Conservation (phyloP, 2,329 filamentous ascomycete species). For the Alternaria alternata region DNA sequence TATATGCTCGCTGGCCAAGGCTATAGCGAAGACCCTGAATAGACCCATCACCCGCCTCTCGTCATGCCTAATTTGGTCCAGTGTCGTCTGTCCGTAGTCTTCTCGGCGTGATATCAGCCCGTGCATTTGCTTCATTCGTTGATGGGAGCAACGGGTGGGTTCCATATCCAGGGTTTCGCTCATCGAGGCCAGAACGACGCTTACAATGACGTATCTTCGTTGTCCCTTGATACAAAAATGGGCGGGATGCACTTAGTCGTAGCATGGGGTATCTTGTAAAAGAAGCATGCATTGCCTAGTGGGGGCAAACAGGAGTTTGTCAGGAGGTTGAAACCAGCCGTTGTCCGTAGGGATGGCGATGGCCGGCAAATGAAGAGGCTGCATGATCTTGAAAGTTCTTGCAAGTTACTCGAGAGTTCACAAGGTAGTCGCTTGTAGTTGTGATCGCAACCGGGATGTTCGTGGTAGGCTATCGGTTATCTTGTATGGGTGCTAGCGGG, state of each 20-base stretch:
- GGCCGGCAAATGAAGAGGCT: slow-evolving; percentile 13
- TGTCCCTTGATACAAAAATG: slow-evolving; percentile 13
- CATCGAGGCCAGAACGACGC: slow-evolving; percentile 30
- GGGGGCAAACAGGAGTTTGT: slow-evolving; percentile 6
- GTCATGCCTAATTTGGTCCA: slow-evolving; percentile 24
- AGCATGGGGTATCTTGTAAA: slow-evolving; percentile 29
- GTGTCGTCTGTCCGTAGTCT: slow-evolving; percentile 10
- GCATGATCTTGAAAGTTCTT: slow-evolving; percentile 25
- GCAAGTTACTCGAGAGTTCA: slow-evolving; percentile 17
- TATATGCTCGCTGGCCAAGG: slow-evolving; percentile 26
- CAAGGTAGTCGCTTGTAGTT: slow-evolving; percentile 27
- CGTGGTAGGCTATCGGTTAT: slow-evolving; percentile 29
- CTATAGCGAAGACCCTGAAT: slow-evolving; percentile 21
- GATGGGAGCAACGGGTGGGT: slow-evolving; percentile 35
- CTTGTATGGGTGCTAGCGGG: slow-evolving; percentile 24
- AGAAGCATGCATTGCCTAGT: slow-evolving; percentile 32
- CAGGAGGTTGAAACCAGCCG: slow-evolving; percentile 12
- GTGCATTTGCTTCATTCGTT: slow-evolving; percentile 30
- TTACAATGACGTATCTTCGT: slow-evolving; percentile 37
- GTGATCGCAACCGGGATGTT: slow-evolving; percentile 21
- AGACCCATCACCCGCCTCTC: slow-evolving; percentile 15
- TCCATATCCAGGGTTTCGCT: slow-evolving; percentile 20
- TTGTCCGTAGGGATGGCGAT: slow-evolving; percentile 15
- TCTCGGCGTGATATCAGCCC: slow-evolving; percentile 13
- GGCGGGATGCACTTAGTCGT: slow-evolving; percentile 9